A percentile compares a stretch with the other conserved stretches of the same genome.
Conservation (phyloP, 805 yeast genomes). For the Starmerella apicola region DNA sequence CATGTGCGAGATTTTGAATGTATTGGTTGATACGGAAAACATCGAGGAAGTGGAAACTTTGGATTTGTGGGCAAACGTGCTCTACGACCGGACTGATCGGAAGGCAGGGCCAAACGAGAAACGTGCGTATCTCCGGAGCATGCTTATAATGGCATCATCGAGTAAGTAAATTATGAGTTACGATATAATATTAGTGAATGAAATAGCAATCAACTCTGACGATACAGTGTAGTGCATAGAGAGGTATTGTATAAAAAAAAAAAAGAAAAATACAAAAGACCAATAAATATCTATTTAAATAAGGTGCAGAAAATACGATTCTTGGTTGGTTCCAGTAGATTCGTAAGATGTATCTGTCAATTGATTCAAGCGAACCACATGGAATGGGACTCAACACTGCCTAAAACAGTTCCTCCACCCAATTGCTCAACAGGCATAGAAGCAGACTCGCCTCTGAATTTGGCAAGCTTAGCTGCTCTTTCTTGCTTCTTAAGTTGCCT, state of each 20-base stretch:
- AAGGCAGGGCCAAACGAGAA: constrained; percentile 15
- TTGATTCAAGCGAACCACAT: constrained; percentile 12
- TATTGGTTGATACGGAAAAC: not conserved
- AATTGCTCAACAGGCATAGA: constrained; percentile 1
- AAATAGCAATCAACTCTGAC: too few species aligned
- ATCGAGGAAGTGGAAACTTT: constrained; percentile 4
- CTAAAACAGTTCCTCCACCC: constrained; percentile 20
- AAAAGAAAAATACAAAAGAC: too few species aligned
- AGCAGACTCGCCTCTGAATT: constrained; percentile 1
- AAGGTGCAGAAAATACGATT: too few species aligned
- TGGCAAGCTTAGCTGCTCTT: constrained; percentile 13
- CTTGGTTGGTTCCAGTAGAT: too few species aligned
- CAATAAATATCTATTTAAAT: too few species aligned
- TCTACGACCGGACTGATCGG: constrained; percentile 15
- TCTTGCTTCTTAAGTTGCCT: constrained; percentile 18
- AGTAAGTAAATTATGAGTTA: too few species aligned
- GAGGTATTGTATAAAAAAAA: too few species aligned
- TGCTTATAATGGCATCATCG: constrained; percentile 9
- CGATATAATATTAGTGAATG: too few species aligned
- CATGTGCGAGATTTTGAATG: constrained; percentile 8
- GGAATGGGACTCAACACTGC: constrained; percentile 20
- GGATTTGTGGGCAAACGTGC: constrained; percentile 13
- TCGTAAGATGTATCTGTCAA: too few species aligned
- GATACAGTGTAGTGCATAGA: too few species aligned
- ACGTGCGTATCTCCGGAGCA: constrained; percentile 14